Evolutionary conservation across 805 yeast genomes (phyloP).

Genomic region (Monosporozyma solicola): DNA sequence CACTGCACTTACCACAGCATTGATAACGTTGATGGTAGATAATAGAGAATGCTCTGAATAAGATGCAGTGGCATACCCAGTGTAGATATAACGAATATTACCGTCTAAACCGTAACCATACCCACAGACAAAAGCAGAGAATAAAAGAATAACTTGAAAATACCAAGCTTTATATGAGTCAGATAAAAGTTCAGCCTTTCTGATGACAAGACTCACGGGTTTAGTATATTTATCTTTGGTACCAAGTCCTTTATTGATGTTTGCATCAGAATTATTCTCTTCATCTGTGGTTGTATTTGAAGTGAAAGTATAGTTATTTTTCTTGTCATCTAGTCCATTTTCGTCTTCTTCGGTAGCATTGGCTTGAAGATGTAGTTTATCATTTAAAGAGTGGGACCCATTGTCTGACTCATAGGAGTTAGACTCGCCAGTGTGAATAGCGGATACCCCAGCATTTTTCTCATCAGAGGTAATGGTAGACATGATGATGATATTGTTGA

Average conservation of each 20-base stretch:
- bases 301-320: not conserved
- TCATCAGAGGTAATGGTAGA: not conserved
- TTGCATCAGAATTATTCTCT: not conserved
- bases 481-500: not conserved
- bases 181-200: slow-evolving; percentile 42
- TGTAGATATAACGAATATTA: slow-evolving; percentile 40
- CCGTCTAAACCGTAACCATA: slow-evolving; percentile 50
- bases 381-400: not conserved
- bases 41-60: slow-evolving; percentile 41
- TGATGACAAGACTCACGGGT: slow-evolving; percentile 36
- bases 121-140: slow-evolving; percentile 41
- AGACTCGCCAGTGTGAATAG: not conserved
- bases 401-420: not conserved
- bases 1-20: slow-evolving; percentile 47
- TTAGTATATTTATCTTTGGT: not conserved
- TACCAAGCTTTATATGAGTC: slow-evolving; percentile 34
- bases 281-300: not conserved
- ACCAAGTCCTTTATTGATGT: too few species aligned
- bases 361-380: not conserved
- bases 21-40: slow-evolving; percentile 44
- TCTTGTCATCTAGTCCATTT: not conserved
- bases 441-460: not conserved
- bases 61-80: slow-evolving; percentile 41
- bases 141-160: slow-evolving; percentile 31
- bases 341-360: not conserved